Evolutionary conservation across 2,329 filamentous ascomycete species (phyloP).

Genomic region (Meredithiella fracta): DNA sequence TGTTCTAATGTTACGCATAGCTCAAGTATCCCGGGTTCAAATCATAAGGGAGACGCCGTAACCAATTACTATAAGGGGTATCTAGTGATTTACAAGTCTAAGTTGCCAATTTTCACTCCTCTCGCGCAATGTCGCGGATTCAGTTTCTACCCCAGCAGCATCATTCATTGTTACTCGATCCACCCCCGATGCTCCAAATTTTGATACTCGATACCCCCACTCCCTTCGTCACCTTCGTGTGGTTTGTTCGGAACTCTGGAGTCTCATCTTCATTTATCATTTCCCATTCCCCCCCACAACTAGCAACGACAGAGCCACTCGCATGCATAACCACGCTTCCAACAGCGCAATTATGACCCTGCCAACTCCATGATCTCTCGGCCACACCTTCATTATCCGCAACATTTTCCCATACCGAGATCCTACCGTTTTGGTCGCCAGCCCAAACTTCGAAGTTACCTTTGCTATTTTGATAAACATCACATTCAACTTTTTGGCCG

Average conservation of each 20-base stretch:
- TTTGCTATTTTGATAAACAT: conserved; percentile 32
- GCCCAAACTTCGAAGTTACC: conserved; percentile 44
- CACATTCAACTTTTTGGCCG: conserved; percentile 35
- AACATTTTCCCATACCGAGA: conserved; percentile 45
- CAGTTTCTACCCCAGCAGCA: neutral
- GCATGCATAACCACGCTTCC: conserved; percentile 34
- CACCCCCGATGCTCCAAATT: conserved; percentile 11
- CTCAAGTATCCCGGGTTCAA: no score
- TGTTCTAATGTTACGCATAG: no score
- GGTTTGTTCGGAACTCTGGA: neutral
- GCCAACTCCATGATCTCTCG: conserved; percentile 33
- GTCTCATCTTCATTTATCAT: conserved; percentile 15
- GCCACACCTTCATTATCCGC: conserved; percentile 28
- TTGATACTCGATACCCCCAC: conserved; percentile 9
- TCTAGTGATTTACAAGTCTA: neutral
- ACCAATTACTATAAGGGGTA: no score
- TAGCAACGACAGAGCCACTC: conserved; percentile 39
- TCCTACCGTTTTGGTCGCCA: conserved; percentile 35
- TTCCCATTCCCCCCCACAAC: conserved; percentile 39
- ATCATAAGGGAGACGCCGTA: no score
- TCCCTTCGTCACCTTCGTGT: neutral
- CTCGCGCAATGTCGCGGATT: neutral
- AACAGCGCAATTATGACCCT: conserved; percentile 30
- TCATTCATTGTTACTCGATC: neutral
- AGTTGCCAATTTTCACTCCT: neutral